Evolutionary conservation across 192 early-diverging fungal species (phyloP).

Genomic region (Rhizophagus clarus): DNA sequence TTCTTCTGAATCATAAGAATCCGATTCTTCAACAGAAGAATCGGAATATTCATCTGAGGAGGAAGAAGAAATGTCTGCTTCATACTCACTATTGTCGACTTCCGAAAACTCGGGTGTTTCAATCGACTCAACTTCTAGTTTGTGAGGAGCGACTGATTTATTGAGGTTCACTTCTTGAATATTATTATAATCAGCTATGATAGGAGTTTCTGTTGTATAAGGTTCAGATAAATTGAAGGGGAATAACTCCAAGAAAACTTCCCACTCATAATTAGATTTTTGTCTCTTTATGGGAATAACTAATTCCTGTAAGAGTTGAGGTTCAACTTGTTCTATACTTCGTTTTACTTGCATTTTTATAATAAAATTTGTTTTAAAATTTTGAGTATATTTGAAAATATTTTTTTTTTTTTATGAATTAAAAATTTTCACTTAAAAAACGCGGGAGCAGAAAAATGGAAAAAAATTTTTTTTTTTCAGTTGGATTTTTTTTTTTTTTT

Average conservation of each 20-base stretch:
- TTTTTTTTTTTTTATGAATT: background rate
- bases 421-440: background rate
- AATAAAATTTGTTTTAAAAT: background rate
- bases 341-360: background rate
- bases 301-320: background rate
- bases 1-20: background rate
- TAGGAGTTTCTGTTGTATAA: background rate
- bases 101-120: background rate
- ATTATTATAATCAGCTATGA: background rate
- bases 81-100: background rate
- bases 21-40: background rate
- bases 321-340: conserved; percentile 4
- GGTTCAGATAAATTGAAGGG: conserved; percentile 6
- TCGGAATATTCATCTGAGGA: background rate
- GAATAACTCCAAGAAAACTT: background rate
- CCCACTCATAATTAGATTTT: background rate
- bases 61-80: background rate
- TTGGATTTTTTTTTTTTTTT: too few species aligned
- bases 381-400: background rate
- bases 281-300: background rate
- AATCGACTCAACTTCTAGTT: background rate
- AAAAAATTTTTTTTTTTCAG: too few species aligned
- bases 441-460: too few species aligned
- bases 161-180: background rate
- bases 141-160: background rate